A percentile compares a stretch with the other conserved stretches of the same genome.
phyloP scores from a whole-genome alignment of 768 basidiomycete genomes.

The Lentinus tigrinus region DNA sequence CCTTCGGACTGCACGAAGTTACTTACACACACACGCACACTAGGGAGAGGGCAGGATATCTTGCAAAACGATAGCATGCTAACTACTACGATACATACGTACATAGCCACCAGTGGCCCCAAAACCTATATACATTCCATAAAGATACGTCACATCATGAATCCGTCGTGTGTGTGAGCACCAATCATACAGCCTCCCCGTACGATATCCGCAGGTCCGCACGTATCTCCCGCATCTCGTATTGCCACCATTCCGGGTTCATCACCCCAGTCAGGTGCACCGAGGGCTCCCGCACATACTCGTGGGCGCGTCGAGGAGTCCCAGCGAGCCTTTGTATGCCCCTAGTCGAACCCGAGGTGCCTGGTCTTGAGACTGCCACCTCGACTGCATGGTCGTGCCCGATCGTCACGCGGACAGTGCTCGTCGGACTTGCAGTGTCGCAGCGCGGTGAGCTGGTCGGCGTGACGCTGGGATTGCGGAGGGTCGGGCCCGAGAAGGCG shows the following conservation, averaged over 20 bases:
- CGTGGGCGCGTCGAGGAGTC: neutral
- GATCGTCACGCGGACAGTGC: neutral
- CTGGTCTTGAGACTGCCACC: neutral
- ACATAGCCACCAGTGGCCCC: neutral
- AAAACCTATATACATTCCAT: neutral
- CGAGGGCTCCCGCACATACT: neutral
- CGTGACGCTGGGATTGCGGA: neutral
- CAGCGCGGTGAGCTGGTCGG: neutral
- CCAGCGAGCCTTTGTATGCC: neutral
- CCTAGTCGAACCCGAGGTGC: conserved; percentile 3
- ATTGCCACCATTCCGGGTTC: conserved; percentile 11
- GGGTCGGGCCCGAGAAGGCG: neutral
- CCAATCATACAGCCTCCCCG: conserved; percentile 3
- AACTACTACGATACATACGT: conserved; percentile 7
- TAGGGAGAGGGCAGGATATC: neutral
- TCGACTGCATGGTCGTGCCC: neutral
- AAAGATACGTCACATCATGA: neutral
- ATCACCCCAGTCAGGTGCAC: conserved; percentile 3
- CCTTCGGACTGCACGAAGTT: too few relatives aligned
- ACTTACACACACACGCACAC: too few relatives aligned
- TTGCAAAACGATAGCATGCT: neutral
- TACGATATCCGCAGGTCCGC: neutral
- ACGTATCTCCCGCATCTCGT: conserved; percentile 16
- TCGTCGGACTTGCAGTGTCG: neutral
- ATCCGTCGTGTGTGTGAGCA: neutral